Evolutionary conservation across 768 basidiomycete species (phyloP).

Genomic region (Auricularia sp.): DNA sequence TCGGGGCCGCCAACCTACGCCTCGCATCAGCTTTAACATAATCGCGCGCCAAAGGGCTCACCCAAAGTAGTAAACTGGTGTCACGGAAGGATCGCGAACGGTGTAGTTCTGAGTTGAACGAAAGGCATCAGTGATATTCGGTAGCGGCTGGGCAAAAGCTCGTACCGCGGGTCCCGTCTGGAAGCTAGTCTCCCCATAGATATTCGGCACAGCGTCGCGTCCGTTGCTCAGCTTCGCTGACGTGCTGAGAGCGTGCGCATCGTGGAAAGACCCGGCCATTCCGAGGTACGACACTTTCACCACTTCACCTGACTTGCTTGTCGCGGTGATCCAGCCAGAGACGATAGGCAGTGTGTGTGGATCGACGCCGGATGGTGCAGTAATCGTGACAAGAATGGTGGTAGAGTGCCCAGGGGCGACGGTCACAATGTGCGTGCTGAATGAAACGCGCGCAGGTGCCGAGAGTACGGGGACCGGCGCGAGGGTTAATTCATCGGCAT

Average conservation of each 20-base stretch:
- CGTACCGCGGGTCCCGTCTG: too few relatives aligned
- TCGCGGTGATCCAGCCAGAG: background rate
- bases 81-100: background rate
- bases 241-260: background rate
- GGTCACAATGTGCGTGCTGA: background rate
- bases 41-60: background rate
- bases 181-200: too few relatives aligned
- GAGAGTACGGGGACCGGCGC: background rate
- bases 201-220: background rate
- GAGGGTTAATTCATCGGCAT: background rate
- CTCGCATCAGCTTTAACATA: background rate
- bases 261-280: background rate
- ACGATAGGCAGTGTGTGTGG: background rate
- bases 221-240: background rate
- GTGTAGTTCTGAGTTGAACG: background rate
- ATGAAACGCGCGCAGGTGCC: background rate
- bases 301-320: background rate
- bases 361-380: background rate
- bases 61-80: background rate
- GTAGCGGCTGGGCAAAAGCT: too few relatives aligned
- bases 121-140: background rate
- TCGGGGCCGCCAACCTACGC: background rate
- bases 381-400: background rate
- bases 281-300: background rate
- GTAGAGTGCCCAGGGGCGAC: background rate